These are phyloP conservation scores for Berberis thunbergii DNA, from an alignment of 164 flowering plant genomes.

Conservation along the genomic window DNA sequence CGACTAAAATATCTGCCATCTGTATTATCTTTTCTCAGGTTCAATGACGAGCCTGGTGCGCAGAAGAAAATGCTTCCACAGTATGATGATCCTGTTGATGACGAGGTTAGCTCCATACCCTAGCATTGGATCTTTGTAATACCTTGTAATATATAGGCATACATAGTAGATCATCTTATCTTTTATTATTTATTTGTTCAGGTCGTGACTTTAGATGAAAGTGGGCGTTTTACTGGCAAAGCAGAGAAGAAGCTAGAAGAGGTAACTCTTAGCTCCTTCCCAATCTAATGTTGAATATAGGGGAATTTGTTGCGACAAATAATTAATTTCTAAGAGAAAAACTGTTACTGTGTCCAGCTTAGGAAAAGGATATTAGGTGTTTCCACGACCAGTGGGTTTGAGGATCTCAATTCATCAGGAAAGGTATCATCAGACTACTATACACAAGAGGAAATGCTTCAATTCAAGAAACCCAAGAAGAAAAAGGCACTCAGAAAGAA, in stretches of 20 bases:
- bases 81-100: slow-evolving; percentile 74
- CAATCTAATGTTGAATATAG: neutral
- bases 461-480: slow-evolving; percentile 89
- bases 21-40: slow-evolving; percentile 33
- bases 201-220: slow-evolving; percentile 78
- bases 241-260: slow-evolving; percentile 95
- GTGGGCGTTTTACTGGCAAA: slow-evolving; percentile 68
- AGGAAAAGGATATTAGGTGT: slow-evolving; percentile 65
- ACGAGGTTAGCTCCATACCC: slow-evolving; percentile 46
- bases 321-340: neutral
- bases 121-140: too few species aligned
- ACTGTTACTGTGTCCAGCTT: slow-evolving; percentile 38
- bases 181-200: slow-evolving; percentile 15
- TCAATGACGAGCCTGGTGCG: slow-evolving; percentile 45
- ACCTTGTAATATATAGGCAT: too few species aligned
- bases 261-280: slow-evolving; percentile 29
- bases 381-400: slow-evolving; percentile 36
- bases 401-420: slow-evolving; percentile 53
- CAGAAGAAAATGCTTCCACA: slow-evolving; percentile 91
- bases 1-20: neutral
- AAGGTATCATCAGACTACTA: slow-evolving; percentile 73
- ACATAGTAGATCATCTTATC: too few species aligned
- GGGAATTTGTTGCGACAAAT: neutral
- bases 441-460: slow-evolving; percentile 89
- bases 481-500: slow-evolving; percentile 83